phyloP scores from a whole-genome alignment of 2,329 filamentous ascomycete species.

The Pyricularia grisea region DNA sequence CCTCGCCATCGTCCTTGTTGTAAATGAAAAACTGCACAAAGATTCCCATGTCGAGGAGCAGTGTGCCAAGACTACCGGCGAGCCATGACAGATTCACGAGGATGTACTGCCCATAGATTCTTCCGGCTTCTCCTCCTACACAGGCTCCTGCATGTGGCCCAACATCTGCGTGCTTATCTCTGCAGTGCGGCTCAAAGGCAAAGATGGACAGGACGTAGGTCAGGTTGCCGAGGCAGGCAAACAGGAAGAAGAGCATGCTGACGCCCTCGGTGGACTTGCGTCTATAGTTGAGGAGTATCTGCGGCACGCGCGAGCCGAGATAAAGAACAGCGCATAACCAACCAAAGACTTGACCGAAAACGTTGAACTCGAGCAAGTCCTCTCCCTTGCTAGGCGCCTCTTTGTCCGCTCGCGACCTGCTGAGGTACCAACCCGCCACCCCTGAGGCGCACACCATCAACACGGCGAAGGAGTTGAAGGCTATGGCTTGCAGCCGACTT shows the following conservation, averaged over 20 bases:
- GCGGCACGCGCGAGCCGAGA: conserved; percentile 79
- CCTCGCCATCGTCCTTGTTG: conserved; percentile 24
- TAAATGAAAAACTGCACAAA: conserved; percentile 89
- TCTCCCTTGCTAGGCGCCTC: conserved; percentile 24
- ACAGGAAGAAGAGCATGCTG: conserved; percentile 89
- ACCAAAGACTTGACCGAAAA: conserved; percentile 82
- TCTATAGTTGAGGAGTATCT: conserved; percentile 84
- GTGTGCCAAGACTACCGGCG: conserved; percentile 76
- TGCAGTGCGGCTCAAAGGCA: conserved; percentile 72
- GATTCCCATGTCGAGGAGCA: conserved; percentile 75
- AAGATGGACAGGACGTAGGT: conserved; percentile 91
- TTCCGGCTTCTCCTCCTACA: conserved; percentile 50
- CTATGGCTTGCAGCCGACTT: conserved; percentile 38
- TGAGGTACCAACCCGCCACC: conserved; percentile 77
- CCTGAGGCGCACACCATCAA: conserved; percentile 78
- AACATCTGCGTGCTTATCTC: neutral
- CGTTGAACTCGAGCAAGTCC: conserved; percentile 55
- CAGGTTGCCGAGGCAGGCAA: conserved; percentile 89
- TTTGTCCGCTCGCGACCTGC: conserved; percentile 32
- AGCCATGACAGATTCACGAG: conserved; percentile 89
- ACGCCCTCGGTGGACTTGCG: conserved; percentile 91
- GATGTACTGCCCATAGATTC: conserved; percentile 71
- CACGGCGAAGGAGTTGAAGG: conserved; percentile 70
- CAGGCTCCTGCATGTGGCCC: conserved; percentile 34
- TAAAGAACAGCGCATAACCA: conserved; percentile 88